Base-by-base conservation (phyloP, 2,329 filamentous ascomycete genomes). In the Diplodia seriata region DNA sequence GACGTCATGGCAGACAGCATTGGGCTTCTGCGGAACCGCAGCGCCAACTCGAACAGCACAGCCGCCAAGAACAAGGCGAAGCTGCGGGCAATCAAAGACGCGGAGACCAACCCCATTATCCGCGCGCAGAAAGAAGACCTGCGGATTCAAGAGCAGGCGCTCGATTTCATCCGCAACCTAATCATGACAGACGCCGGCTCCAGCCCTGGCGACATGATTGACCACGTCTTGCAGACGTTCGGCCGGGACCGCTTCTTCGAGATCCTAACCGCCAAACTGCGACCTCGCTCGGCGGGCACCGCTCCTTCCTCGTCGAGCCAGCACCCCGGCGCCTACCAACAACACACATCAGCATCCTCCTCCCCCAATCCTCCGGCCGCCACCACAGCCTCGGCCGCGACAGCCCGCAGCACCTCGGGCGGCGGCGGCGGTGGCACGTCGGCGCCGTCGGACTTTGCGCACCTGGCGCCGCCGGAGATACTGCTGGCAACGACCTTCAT, bases 91-190 rank as follows among this genome's bases (percentile, higher is more conserved):
- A 81, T 83, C 31, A 75, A 89, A 68, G 89, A 91, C 63, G 83
- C 86, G 15, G 92, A 95, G 74, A 81, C 89, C 55, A 90, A 91
- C 70, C 86, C 89, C 26, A 83, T 85, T 29, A 85, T 89, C 36
- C 89, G 89, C 74, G 88, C 90, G 20, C 87, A 90, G 64, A 89
- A 89, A 71, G 91, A 97, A 71, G 92, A 96, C 71, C 84, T 94
- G 47, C 89, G 90, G 2, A 91, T 97, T 33, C 94, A 98, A 79
- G 93, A 97, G 76, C 94, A 98, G 79, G 92, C 90, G 0, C 86
- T 98, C 20, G 91, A 96, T 73, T 90, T 98, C 72, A 88, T 99
- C 70, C 87, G 94, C 66, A 99, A 99, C 78, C 83, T 98, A 38
- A 91, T 97, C 71, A 91, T 90, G 68, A 87, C 89, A 69, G 82